These are phyloP conservation scores for Beverwykella pulmonaria DNA, from an alignment of 495 filamentous ascomycete genomes.

Conservation along the genomic window DNA sequence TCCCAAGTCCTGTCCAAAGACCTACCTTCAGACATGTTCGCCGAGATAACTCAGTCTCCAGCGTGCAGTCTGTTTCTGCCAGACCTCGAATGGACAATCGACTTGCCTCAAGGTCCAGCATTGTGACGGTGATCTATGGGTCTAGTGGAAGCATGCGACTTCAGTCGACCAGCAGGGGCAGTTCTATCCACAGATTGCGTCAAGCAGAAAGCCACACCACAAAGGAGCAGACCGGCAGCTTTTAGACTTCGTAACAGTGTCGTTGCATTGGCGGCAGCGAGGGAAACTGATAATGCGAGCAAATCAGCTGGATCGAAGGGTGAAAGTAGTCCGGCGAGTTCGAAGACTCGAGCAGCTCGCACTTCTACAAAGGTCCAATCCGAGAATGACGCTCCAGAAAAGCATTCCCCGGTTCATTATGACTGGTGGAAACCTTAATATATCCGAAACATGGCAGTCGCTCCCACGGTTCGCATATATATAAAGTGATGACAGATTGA, in stretches of 20 bases:
- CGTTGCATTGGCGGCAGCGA: constrained; percentile 23
- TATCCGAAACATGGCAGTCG: neutral
- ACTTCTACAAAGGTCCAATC: neutral
- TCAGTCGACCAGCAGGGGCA: constrained; percentile 18
- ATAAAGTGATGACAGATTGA: neutral
- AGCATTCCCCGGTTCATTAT: neutral
- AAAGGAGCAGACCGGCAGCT: neutral
- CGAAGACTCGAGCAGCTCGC: neutral
- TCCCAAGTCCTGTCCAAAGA: constrained; percentile 42
- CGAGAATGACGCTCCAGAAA: constrained; percentile 6
- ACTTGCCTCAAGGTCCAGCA: constrained; percentile 25
- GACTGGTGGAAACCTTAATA: neutral
- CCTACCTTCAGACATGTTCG: constrained; percentile 5
- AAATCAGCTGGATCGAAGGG: constrained; percentile 1
- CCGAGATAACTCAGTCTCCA: constrained; percentile 29
- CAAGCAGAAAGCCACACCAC: neutral
- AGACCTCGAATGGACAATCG: constrained; percentile 1
- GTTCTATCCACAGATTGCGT: neutral
- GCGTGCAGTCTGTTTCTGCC: constrained; percentile 10
- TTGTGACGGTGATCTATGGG: constrained; percentile 19
- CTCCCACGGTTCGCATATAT: neutral
- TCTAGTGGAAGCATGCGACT: constrained; percentile 6
- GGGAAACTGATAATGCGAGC: constrained; percentile 13
- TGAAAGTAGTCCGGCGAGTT: constrained; percentile 4
- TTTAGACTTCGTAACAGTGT: constrained; percentile 2